Conservation (phyloP, 768 basidiomycete genomes). For the Rhodotorula paludigena region DNA sequence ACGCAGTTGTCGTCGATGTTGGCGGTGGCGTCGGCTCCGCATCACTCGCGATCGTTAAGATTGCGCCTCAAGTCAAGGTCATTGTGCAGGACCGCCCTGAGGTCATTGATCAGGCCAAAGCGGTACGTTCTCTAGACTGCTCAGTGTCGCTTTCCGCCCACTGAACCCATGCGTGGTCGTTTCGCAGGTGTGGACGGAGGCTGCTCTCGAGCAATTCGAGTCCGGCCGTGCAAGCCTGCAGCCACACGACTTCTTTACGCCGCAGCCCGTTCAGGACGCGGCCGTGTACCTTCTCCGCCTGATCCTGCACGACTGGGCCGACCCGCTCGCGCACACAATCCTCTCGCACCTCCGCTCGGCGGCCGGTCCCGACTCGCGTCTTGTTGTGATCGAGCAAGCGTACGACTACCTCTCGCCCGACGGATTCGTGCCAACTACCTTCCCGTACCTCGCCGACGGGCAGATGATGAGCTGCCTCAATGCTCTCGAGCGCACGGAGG, state of each 20-base stretch:
- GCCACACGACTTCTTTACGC: conserved; percentile 70
- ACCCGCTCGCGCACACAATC: conserved; percentile 55
- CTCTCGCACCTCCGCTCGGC: conserved; percentile 53
- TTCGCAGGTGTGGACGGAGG: conserved; percentile 15
- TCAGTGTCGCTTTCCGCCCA: too few relatives aligned
- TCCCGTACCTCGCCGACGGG: conserved; percentile 16
- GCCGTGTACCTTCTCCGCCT: conserved; percentile 67
- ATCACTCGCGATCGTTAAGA: conserved; percentile 41
- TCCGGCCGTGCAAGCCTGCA: conserved; percentile 1
- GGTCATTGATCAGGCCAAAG: conserved; percentile 39
- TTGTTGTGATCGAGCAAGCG: conserved; percentile 68
- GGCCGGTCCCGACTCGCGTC: conserved; percentile 53
- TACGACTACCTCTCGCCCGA: conserved; percentile 43
- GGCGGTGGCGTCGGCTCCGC: conserved; percentile 44
- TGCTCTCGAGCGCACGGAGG: conserved; percentile 15
- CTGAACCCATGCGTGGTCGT: too few relatives aligned
- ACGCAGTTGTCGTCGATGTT: conserved; percentile 47
- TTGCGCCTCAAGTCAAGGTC: conserved; percentile 42
- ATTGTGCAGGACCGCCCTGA: conserved; percentile 46
- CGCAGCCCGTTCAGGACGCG: conserved; percentile 54
- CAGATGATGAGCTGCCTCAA: conserved; percentile 14
- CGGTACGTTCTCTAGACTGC: conserved; percentile 17
- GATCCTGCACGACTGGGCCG: conserved; percentile 75
- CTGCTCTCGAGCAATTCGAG: conserved; percentile 3
- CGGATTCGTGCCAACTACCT: background rate